phyloP scores from a whole-genome alignment of 1,284 basidiomycete genomes.

The Mycosarcoma maydis region DNA sequence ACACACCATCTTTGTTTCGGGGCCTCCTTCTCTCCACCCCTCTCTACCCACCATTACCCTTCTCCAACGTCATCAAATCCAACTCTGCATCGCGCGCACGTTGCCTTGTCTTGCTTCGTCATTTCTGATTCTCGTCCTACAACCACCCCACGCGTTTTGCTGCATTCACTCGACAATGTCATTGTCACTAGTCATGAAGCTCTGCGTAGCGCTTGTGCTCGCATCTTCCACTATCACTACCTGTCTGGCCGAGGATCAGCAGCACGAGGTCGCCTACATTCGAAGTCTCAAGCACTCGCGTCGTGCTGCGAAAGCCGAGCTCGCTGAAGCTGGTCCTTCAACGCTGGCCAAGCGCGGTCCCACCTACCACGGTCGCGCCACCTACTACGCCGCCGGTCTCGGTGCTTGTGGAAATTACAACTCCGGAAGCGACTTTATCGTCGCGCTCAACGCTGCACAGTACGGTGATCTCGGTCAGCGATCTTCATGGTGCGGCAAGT shows the following conservation, averaged over 20 bases:
- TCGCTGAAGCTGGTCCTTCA: conserved; percentile 16
- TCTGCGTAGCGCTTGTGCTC: conserved; percentile 19
- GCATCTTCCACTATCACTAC: conserved; percentile 8
- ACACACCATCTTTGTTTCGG: too few species aligned
- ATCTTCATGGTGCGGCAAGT: conserved; percentile 71
- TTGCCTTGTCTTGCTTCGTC: too few species aligned
- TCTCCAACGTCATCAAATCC: background rate
- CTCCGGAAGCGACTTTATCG: conserved; percentile 33
- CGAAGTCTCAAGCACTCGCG: conserved; percentile 35
- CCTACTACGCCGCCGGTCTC: conserved; percentile 44
- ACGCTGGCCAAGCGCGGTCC: conserved; percentile 27
- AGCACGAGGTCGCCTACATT: conserved; percentile 10
- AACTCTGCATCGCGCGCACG: background rate
- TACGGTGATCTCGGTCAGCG: conserved; percentile 38
- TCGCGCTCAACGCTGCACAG: conserved; percentile 48
- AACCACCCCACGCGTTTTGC: too few species aligned
- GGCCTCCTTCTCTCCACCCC: background rate
- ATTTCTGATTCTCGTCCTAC: too few species aligned
- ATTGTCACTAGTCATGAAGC: conserved; percentile 11
- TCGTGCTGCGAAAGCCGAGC: background rate
- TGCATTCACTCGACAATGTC: conserved; percentile 25
- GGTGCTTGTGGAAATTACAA: conserved; percentile 48
- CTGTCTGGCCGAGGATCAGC: background rate
- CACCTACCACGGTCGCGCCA: conserved; percentile 33
- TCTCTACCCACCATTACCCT: background rate